Conservation (phyloP, 2,329 filamentous ascomycete genomes). For the Cladosporium sp. region DNA sequence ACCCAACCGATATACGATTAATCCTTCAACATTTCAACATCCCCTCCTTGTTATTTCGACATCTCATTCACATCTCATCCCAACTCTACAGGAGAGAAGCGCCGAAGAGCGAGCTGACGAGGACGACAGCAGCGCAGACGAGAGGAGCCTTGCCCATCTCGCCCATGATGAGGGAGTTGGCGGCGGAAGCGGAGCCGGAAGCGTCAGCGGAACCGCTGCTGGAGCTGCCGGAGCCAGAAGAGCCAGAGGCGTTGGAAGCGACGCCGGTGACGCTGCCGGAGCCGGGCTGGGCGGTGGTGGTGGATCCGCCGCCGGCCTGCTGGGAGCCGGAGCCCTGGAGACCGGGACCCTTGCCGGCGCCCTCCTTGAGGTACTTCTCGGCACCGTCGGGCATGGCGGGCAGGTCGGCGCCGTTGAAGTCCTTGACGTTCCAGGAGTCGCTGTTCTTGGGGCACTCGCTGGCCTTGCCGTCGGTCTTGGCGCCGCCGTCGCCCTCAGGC, state of each 20-base stretch:
- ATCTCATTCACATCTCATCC: not conserved
- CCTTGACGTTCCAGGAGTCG: slow-evolving; percentile 51
- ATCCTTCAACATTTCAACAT: not conserved
- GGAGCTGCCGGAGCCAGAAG: slow-evolving; percentile 34
- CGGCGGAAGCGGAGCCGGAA: slow-evolving; percentile 33
- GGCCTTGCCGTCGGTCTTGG: slow-evolving; percentile 48
- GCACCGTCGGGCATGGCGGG: slow-evolving; percentile 53
- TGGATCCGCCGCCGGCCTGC: slow-evolving; percentile 45
- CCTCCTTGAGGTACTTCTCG: slow-evolving; percentile 50
- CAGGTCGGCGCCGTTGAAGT: slow-evolving; percentile 40
- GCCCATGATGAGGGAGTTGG: slow-evolving; percentile 37
- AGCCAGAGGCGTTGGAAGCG: slow-evolving; percentile 21
- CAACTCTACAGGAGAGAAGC: slow-evolving; percentile 34
- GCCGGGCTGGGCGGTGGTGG: slow-evolving; percentile 44
- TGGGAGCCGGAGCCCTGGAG: slow-evolving; percentile 52
- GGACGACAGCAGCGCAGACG: slow-evolving; percentile 46
- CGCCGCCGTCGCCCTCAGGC: slow-evolving; percentile 53
- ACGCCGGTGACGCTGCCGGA: slow-evolving; percentile 42
- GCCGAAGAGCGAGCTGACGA: slow-evolving; percentile 49
- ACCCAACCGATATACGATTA: not conserved
- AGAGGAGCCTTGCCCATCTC: slow-evolving; percentile 46
- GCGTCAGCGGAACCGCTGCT: slow-evolving; percentile 30
- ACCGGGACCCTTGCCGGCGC: slow-evolving; percentile 52
- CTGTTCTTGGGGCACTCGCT: slow-evolving; percentile 50
- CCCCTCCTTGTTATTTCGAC: not conserved